Percentiles rank a stretch among this genome's conserved stretches.
phyloP scores from a whole-genome alignment of 2,329 filamentous ascomycete species.

The Dryadomyces sulphureus region DNA sequence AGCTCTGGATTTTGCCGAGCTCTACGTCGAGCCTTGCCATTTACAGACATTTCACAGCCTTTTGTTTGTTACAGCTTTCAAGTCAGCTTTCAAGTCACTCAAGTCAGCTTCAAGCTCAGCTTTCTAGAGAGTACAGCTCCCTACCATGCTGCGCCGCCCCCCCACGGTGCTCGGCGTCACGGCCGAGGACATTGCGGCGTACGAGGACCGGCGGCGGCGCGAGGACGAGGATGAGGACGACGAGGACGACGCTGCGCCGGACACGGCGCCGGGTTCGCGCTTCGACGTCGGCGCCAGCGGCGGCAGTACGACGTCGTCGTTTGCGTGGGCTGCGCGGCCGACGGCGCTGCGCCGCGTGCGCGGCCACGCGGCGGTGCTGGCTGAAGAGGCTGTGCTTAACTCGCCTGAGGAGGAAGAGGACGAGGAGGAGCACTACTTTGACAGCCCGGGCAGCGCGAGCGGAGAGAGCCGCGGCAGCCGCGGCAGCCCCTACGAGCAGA shows the following conservation, averaged over 20 bases:
- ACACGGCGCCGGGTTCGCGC: too few relatives aligned
- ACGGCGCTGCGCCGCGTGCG: neutral
- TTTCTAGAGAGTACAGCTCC: too few relatives aligned
- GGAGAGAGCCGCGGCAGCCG: neutral
- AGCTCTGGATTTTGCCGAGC: too few relatives aligned
- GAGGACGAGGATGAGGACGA: neutral
- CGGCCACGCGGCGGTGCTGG: conserved; percentile 1
- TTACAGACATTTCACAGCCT: too few relatives aligned
- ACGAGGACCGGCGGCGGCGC: conserved; percentile 40
- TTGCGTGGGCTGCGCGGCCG: neutral
- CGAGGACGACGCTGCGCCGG: neutral
- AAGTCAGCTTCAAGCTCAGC: too few relatives aligned
- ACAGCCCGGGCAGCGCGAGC: neutral
- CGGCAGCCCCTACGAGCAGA: conserved; percentile 5
- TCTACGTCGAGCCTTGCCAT: too few relatives aligned
- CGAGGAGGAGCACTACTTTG: neutral
- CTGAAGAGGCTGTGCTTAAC: neutral
- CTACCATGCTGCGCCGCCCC: conserved; percentile 29
- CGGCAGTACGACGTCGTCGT: neutral
- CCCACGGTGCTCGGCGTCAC: conserved; percentile 55
- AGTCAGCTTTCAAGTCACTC: too few relatives aligned
- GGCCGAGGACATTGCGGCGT: conserved; percentile 53
- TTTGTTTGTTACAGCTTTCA: too few relatives aligned
- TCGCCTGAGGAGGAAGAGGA: too few relatives aligned
- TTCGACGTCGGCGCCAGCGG: neutral